Evolutionary conservation across 129 eudicot species (phyloP), one percentile per base, ranked within the genome.

Genomic region (Sambucus nigra): DNA sequence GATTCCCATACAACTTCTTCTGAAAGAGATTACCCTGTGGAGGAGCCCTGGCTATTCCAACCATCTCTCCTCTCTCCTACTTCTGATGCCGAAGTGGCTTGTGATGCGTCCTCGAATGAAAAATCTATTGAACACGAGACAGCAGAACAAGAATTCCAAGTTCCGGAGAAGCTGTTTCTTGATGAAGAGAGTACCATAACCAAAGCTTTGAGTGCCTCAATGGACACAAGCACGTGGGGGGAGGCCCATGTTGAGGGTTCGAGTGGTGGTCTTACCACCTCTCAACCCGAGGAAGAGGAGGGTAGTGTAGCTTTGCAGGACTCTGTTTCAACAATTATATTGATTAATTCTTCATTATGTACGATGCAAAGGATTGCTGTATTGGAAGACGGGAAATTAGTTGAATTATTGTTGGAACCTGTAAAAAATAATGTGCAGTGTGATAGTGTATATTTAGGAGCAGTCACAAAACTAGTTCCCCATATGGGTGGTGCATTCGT

Each of bases 351-450:
- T 41, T 91, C 98, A 31, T 25, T 82, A 49, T 85, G 95, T 64
- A 91, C 95, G 54, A 75, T 91, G 87, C 98, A 91, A 70, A 74
- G 98, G 72, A 88, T 91, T 73, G 98, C 98, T 33, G 87, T 85
- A 19, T 74, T 85, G 62, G 98, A 91, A 73, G 94, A 91, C 72
- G 87, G 72, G 33, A 72, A 76, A 22, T 68, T 91, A 76, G 95
- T 85, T 69, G 98, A 91, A 51, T 57, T 91, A 63, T 73, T 91
- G 59, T 69, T 91, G 61, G 98, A 91, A 70, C 98, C 98, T 40
- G 94, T 85, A 16, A 86, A 91, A 69, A 73, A 73, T 68, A 81
- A 79, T 28, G 95, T 91, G 69, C 95, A 73, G 58, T 81, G 98
- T 65, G 95, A 85, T 82, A 85, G 83, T 81, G 84, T 91, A 68